Conservation (phyloP, 192 early-diverging fungal species). For the Coemansia sp. region DNA sequence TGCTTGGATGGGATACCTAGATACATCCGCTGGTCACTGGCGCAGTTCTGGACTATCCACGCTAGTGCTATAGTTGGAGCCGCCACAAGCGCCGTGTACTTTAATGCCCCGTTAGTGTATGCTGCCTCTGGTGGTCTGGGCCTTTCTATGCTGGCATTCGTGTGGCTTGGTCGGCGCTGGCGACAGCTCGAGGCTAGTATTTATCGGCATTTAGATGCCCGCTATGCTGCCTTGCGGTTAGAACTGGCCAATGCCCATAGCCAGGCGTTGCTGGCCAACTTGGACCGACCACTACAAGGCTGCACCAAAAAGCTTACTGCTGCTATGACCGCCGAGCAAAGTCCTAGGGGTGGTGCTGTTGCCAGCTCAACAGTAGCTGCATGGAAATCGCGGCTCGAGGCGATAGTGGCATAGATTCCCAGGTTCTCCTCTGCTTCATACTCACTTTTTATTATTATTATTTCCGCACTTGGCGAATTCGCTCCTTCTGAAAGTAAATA, state of each 20-base stretch:
- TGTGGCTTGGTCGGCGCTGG: slow-evolving; percentile 48
- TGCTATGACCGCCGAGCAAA: background rate
- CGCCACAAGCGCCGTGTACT: slow-evolving; percentile 1
- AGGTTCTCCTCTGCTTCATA: background rate
- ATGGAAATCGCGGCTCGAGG: slow-evolving; percentile 34
- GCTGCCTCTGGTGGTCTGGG: slow-evolving; percentile 24
- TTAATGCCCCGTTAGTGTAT: slow-evolving; percentile 16
- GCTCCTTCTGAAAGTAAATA: slow-evolving; percentile 2
- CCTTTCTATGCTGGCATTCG: slow-evolving; percentile 21
- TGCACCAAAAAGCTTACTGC: slow-evolving; percentile 15
- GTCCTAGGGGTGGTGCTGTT: background rate
- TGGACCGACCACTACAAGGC: slow-evolving; percentile 22
- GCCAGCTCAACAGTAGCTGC: slow-evolving; percentile 6
- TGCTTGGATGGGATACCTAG: slow-evolving; percentile 24
- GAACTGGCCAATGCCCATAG: slow-evolving; percentile 19
- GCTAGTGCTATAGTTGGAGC: slow-evolving; percentile 20
- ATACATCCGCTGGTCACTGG: slow-evolving; percentile 42
- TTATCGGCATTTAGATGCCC: slow-evolving; percentile 25
- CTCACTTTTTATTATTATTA: background rate
- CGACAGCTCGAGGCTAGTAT: slow-evolving; percentile 19
- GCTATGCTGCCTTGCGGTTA: slow-evolving; percentile 13
- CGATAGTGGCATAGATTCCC: background rate
- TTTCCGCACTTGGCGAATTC: background rate
- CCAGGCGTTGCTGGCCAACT: slow-evolving; percentile 16
- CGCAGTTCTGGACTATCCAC: slow-evolving; percentile 46